These are phyloP conservation scores for Akanthomyces muscarius DNA, from an alignment of 2,329 filamentous ascomycete genomes.

Conservation along the genomic window DNA sequence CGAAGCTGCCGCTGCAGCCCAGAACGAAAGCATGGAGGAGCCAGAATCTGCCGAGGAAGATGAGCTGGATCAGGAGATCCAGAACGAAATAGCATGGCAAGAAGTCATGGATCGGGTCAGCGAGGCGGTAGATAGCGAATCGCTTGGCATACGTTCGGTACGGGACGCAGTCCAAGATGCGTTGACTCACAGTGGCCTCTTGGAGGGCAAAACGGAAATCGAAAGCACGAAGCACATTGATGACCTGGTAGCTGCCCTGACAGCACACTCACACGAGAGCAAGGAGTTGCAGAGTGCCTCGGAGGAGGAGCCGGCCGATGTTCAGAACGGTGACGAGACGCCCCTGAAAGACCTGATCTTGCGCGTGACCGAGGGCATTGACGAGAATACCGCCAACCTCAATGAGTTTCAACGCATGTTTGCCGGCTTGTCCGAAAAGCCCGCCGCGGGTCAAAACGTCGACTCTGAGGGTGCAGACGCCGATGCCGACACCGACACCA, in stretches of 20 bases:
- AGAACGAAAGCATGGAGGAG: constrained; percentile 6
- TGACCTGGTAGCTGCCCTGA: constrained; percentile 47
- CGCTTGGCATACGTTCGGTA: constrained; percentile 47
- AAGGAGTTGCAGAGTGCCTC: constrained; percentile 23
- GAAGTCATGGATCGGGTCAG: constrained; percentile 53
- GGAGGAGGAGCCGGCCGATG: constrained; percentile 20
- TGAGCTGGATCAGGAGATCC: constrained; percentile 21
- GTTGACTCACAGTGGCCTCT: constrained; percentile 50
- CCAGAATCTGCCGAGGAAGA: constrained; percentile 21
- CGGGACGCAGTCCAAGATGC: constrained; percentile 53
- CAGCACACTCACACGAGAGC: constrained; percentile 28
- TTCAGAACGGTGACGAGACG: constrained; percentile 12
- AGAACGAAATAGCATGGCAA: constrained; percentile 45
- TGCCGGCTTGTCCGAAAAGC: constrained; percentile 42
- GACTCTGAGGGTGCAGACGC: not conserved
- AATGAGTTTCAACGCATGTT: constrained; percentile 50
- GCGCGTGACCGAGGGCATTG: constrained; percentile 45
- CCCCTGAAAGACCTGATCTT: constrained; percentile 49
- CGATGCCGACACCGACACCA: constrained; percentile 13
- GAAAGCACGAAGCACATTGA: constrained; percentile 48
- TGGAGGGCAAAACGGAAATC: constrained; percentile 41
- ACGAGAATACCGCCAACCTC: constrained; percentile 38
- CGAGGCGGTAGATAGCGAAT: constrained; percentile 55
- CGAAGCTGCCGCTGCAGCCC: constrained; percentile 20
- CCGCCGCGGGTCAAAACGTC: constrained; percentile 19